Conservation (phyloP, 148 eudicot genomes). For the Silene latifolia region DNA sequence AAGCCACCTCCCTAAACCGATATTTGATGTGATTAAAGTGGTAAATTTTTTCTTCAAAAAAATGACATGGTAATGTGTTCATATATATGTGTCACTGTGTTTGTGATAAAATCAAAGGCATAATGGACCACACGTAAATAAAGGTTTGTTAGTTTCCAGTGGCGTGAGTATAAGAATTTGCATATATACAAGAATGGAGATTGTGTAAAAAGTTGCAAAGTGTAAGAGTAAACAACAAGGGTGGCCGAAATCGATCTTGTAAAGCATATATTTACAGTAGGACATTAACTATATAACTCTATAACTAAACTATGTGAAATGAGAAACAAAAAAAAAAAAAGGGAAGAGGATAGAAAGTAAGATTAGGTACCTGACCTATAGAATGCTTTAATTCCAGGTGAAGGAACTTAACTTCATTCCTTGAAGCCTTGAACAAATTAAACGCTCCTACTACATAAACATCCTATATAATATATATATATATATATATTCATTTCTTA, state of each 20-base stretch:
- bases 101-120: not conserved
- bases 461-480: not conserved
- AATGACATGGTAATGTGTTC: too few relatives aligned
- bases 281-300: not conserved
- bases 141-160: not conserved
- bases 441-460: not conserved
- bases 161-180: slow-evolving; percentile 3
- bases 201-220: slow-evolving; percentile 4
- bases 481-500: not conserved
- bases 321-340: not conserved
- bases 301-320: not conserved
- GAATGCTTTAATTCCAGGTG: slow-evolving; percentile 31
- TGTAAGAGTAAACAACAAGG: slow-evolving; percentile 30
- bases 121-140: slow-evolving; percentile 11
- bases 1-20: too few relatives aligned
- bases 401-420: slow-evolving; percentile 17
- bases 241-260: not conserved
- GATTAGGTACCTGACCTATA: not conserved
- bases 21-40: too few relatives aligned
- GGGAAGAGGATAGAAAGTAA: not conserved
- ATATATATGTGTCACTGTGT: not conserved
- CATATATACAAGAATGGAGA: not conserved
- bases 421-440: not conserved
- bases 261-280: not conserved
- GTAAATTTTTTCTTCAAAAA: too few relatives aligned